Evolutionary conservation across 2,329 filamentous ascomycete species (phyloP).

Genomic region (Fusarium agapanthi): DNA sequence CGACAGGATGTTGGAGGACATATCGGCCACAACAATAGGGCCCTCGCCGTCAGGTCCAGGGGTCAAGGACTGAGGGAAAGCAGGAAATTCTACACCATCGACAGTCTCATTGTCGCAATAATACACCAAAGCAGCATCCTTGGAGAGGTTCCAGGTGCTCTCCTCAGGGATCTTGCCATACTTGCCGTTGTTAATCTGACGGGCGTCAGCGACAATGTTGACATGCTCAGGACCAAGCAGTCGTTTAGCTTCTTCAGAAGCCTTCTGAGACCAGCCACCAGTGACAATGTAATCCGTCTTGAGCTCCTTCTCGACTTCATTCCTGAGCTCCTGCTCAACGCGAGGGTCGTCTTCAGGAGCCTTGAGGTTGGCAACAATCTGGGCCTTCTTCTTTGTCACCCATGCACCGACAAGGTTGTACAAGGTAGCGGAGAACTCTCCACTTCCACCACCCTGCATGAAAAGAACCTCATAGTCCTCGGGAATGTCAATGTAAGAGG

Average conservation of each 20-base stretch:
- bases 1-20: conserved; percentile 93
- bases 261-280: conserved; percentile 88
- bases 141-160: conserved; percentile 77
- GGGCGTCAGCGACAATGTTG: conserved; percentile 75
- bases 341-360: conserved; percentile 59
- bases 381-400: conserved; percentile 74
- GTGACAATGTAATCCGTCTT: conserved; percentile 91
- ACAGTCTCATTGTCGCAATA: conserved; percentile 95
- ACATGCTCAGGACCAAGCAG: conserved; percentile 81
- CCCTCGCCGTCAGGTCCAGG: conserved; percentile 67
- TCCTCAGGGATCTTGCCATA: conserved; percentile 86
- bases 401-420: conserved; percentile 87
- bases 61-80: conserved; percentile 72
- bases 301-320: conserved; percentile 73
- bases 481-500: conserved; percentile 80
- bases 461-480: conserved; percentile 88
- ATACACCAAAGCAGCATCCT: conserved; percentile 79
- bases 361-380: conserved; percentile 63
- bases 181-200: conserved; percentile 76
- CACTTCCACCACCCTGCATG: conserved; percentile 86
- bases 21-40: conserved; percentile 86
- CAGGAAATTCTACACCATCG: conserved; percentile 89
- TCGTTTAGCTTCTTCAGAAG: conserved; percentile 81
- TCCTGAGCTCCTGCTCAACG: conserved; percentile 66
- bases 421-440: conserved; percentile 83